Evolutionary conservation across 148 eudicot species (phyloP), one percentile per base, ranked within the genome.

Genomic region (Nepenthes gracilis): DNA sequence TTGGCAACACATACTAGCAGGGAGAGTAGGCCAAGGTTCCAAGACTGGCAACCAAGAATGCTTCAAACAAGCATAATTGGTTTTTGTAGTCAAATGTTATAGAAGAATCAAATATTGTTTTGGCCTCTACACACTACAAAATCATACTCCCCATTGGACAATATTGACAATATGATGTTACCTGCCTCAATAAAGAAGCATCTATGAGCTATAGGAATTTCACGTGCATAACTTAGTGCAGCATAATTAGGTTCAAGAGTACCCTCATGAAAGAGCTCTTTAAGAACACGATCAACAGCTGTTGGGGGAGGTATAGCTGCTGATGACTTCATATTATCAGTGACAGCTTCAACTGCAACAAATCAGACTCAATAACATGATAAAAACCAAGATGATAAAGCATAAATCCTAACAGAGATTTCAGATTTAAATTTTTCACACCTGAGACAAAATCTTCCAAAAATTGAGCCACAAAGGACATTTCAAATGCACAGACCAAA

Each of bases 361-460:
- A 67, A 54, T 14, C 43, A 64, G 14, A 55, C 48, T 33, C 15
- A 2, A 64, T 13, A 54, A 9, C 23, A 9, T 10, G 54, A 13
- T n/a, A 36, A 14, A 43, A 36, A 9, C 23, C 6, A 40, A 51
- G 32, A 32, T 34, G 2, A 12, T 55, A 36, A 37, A 43, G 53
- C 38, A 57, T 1, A 65, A n/a, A 65, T 36, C 43, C 33, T 33
- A 56, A 36, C 32, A 13, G 52, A 45, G 55, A 14, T 66, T 62
- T 13, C 38, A 62, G 64, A 45, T 67, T 40, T 40, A 40, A 3
- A 72, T 40, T 51, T 54, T 63, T 61, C 78, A 54, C 71, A 92
- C 96, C 97, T 83, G 96, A 85, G 63, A 92, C 93, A 83, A 81
- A 85, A 68, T 91, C 97, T 77, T 91, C 97, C 74, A 91, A 61